Percentiles rank a stretch among this genome's conserved stretches.
These are phyloP conservation scores for Cunninghamia lanceolata DNA, from an alignment of 75 land plant species.

Conservation along the genomic window DNA sequence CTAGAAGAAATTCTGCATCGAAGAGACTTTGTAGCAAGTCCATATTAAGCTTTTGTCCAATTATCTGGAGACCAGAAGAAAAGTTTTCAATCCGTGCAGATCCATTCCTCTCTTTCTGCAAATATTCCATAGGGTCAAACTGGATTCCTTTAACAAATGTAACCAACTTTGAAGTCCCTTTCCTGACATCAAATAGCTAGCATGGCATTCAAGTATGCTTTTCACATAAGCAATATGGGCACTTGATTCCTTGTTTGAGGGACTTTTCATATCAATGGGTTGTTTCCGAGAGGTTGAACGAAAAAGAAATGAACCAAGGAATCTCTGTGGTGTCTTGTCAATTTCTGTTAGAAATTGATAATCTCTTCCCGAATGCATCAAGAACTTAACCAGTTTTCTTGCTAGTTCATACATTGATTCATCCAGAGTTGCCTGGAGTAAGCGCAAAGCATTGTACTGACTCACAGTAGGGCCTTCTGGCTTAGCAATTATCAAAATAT, in stretches of 20 bases:
- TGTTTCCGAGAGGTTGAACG: slow-evolving; percentile 44
- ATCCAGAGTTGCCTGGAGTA: too few relatives aligned
- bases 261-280: slow-evolving; percentile 47
- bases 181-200: slow-evolving; percentile 85
- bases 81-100: slow-evolving; percentile 88
- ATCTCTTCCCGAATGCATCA: slow-evolving; percentile 91
- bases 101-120: slow-evolving; percentile 75
- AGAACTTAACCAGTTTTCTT: slow-evolving; percentile 71
- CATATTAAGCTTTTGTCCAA: slow-evolving; percentile 96
- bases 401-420: too few relatives aligned
- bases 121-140: slow-evolving; percentile 92
- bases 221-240: slow-evolving; percentile 85
- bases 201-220: slow-evolving; percentile 94
- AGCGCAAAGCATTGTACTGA: too few relatives aligned
- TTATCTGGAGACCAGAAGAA: slow-evolving; percentile 83
- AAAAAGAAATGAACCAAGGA: slow-evolving; percentile 80
- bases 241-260: slow-evolving; percentile 69
- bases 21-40: slow-evolving; percentile 76
- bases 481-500: slow-evolving; percentile 42
- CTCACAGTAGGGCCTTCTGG: too few relatives aligned
- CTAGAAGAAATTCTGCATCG: slow-evolving; percentile 94
- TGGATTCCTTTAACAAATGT: slow-evolving; percentile 99
- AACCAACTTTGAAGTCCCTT: slow-evolving; percentile 96
- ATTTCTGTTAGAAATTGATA: slow-evolving; percentile 69
- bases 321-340: slow-evolving; percentile 55